Base-by-base conservation (phyloP, 345 rosid species). In the Capsella bursapastoris region DNA sequence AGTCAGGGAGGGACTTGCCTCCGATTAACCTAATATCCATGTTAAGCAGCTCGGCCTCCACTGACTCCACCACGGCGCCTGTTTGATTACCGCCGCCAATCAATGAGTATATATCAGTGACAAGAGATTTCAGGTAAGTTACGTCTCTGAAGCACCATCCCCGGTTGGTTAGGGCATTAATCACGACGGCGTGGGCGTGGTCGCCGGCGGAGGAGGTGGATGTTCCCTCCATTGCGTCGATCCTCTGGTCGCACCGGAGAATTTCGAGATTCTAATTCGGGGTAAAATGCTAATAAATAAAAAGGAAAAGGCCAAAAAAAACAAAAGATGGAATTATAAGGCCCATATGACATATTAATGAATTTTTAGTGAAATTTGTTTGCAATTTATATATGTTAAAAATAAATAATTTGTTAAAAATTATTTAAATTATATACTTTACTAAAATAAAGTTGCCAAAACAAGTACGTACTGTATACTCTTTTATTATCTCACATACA, bases 41-140 rank as follows among this genome's bases (percentile, higher is more conserved):
- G 77, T 88, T 91, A 66, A 91, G 83, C 5, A 94, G 88, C 84
- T 89, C 95, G 63, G 86, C 70, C 65, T 89, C 96, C 61, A 88
- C 82, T 22, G 86, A 84, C 16, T 82, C 84, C 7, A 89, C 89
- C 49, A 89, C 34, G 18, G 75, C 79, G 47, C 14, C 37, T 16
- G 82, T 14, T 76, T 84, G 82, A 12, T 41, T 60, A 50, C 83
- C 86, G 43, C 86, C 90, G 62, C 84, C 67, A 44, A 86, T 69
- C 51, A 83, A 87, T 11, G 83, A 78, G 13, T 77, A 84, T 66
- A 85, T 60, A 34, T 78, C 69, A 4, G 57, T 25, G 62, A 80
- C 77, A 32, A 84, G 35, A 60, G 88, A 74, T 25, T 73, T 72
- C 31, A 88, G 60, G 73, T 86, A 85, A 56, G 68, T 70, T 27